Evolutionary conservation across 73 alveolate species (phyloP).

Genomic region (Paramecium octaurelia): DNA sequence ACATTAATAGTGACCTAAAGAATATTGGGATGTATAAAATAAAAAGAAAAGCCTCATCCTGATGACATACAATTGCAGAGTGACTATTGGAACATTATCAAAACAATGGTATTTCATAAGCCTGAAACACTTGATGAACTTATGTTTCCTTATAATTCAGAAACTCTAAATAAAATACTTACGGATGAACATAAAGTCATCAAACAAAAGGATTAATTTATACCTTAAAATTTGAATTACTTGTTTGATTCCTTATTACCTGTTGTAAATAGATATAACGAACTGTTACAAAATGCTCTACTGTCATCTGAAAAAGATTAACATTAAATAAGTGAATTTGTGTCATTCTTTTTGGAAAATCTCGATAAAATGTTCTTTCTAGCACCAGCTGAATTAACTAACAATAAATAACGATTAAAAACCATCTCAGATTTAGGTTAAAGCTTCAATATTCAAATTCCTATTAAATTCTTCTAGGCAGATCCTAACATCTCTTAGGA

Average conservation of each 20-base stretch:
- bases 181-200: not conserved
- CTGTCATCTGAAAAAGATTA: not conserved
- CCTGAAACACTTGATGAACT: not conserved
- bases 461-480: not conserved
- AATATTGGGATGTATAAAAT: not conserved
- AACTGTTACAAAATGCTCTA: not conserved
- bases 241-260: slow-evolving; percentile 30
- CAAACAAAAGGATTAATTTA: not conserved
- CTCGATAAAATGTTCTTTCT: slow-evolving; percentile 32
- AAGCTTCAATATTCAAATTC: not conserved
- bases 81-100: not conserved
- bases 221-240: not conserved
- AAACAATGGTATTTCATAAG: not conserved
- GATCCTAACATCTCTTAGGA: not conserved
- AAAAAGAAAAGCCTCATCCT: not conserved
- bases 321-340: not conserved
- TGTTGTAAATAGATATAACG: slow-evolving; percentile 12
- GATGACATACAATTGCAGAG: not conserved
- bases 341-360: slow-evolving; percentile 8
- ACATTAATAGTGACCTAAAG: not conserved
- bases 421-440: not conserved
- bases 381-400: not conserved
- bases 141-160: not conserved
- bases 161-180: not conserved
- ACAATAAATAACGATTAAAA: not conserved